phyloP scores from a whole-genome alignment of 352 stramenopile genomes.

The Phytophthora tentaculata region DNA sequence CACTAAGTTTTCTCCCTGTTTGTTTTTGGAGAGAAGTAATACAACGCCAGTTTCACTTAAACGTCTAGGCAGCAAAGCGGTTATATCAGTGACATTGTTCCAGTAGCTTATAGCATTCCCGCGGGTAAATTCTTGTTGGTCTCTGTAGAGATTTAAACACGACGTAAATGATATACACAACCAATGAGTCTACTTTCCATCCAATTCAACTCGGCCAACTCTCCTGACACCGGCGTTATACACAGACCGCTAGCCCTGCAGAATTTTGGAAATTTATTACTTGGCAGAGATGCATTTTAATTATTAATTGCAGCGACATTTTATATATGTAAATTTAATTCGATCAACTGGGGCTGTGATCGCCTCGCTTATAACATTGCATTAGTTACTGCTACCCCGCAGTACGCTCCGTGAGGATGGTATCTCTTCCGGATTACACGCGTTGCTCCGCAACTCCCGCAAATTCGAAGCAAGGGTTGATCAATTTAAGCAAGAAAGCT shows the following conservation, averaged over 20 bases:
- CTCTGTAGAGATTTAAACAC: too few species aligned
- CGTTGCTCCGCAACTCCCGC: slow-evolving; percentile 9
- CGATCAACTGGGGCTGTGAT: neutral
- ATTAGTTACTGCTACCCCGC: neutral
- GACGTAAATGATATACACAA: slow-evolving; percentile 12
- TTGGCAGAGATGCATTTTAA: slow-evolving; percentile 1
- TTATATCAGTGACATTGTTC: neutral
- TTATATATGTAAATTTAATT: neutral
- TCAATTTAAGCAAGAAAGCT: slow-evolving; percentile 1
- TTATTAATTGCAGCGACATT: too few species aligned
- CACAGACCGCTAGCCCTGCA: slow-evolving; percentile 15
- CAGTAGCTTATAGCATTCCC: slow-evolving; percentile 22
- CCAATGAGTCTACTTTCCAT: slow-evolving; percentile 14
- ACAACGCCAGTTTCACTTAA: neutral
- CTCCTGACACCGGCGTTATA: neutral
- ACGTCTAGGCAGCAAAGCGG: neutral
- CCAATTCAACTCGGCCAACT: slow-evolving; percentile 14
- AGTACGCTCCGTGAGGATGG: neutral
- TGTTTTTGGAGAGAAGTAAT: neutral
- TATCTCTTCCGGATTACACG: neutral
- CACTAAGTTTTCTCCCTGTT: neutral
- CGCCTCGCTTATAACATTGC: slow-evolving; percentile 1
- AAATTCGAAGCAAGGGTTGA: slow-evolving; percentile 3
- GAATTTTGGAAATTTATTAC: slow-evolving; percentile 10
- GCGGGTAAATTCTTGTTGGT: too few species aligned